A percentile compares a stretch with the other conserved stretches of the same genome.
Evolutionary conservation across 345 rosid species (phyloP).

Genomic region (Syzygium oleosum): DNA sequence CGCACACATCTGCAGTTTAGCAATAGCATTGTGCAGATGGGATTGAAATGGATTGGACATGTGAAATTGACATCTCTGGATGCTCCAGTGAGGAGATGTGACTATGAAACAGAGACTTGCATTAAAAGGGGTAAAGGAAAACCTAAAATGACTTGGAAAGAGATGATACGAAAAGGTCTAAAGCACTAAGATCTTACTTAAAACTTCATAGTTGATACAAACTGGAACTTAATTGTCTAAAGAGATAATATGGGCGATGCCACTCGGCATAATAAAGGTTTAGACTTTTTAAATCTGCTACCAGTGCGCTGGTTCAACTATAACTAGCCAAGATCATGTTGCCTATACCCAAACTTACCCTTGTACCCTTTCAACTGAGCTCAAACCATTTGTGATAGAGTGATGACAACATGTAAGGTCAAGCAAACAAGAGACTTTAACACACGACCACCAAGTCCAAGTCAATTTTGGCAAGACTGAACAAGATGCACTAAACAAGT

Average conservation of each 20-base stretch:
- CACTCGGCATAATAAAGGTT: neutral
- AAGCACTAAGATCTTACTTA: neutral
- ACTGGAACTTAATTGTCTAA: neutral
- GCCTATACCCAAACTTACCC: neutral
- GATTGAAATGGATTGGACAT: neutral
- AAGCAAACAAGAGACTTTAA: neutral
- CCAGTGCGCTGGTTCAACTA: neutral
- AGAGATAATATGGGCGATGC: neutral
- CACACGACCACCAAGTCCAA: neutral
- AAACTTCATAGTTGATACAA: neutral
- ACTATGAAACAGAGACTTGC: neutral
- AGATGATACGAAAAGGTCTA: neutral
- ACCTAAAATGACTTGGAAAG: neutral
- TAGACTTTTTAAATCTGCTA: neutral
- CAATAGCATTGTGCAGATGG: neutral
- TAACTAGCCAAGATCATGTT: neutral
- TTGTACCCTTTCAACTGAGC: neutral
- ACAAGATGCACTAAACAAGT: neutral
- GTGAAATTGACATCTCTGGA: neutral
- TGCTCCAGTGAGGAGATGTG: neutral
- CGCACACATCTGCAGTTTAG: neutral
- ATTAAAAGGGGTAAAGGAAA: neutral
- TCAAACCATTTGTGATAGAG: neutral
- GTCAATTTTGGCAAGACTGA: neutral
- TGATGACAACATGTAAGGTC: neutral